Base-by-base conservation (phyloP, 2,329 filamentous ascomycete genomes). In the Aspergillus pseudoviridinutans region DNA sequence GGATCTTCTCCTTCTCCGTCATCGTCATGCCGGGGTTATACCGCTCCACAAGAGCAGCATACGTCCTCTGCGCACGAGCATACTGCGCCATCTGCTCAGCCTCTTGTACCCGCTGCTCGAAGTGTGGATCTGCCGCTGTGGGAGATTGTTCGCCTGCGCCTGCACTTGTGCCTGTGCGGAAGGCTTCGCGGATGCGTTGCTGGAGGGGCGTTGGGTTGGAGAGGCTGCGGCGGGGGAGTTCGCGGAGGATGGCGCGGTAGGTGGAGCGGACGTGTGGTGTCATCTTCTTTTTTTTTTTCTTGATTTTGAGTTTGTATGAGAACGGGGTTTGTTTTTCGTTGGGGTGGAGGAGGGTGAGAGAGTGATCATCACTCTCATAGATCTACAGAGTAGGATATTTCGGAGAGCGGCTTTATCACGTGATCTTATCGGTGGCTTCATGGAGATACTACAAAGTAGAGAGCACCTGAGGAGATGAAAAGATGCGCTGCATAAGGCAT, bases 11-110 rank as follows among this genome's bases (percentile, higher is more conserved):
- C 71, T 87, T 82, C 76, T 95, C 87, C 71, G 89, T 86, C 88
- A 96, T 90, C 64, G 85, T 84, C 86, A 95, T 91, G 20, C 92
- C 92, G 0, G 92, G 92, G 74, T 97, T 97, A 77, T 99, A 97
- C 66, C 92, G 83, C 76, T 97, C 92, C 41, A 97, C 74, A 47
- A 97, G 78, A 17, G 85, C 87, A 27, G 85, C 83, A 73, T 97
- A 97, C 71, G 85, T 84, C 53, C 92, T 82, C 79, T 99, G 94
- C n/a, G 92, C 88, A 66, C 85, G 85, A 22, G 94, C 82, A 72
- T 96, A 97, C 57, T 86, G 83, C 27, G 92, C 76, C 64, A 91
- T 86, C 74, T 97, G 91, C 62, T 91, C 85, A n/a, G 86, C 88
- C 64, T 90, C 78, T 52, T 80, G 72, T 14, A 77, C 50, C 25